phyloP scores from a whole-genome alignment of 768 basidiomycete genomes.

The Ramaria rubella region DNA sequence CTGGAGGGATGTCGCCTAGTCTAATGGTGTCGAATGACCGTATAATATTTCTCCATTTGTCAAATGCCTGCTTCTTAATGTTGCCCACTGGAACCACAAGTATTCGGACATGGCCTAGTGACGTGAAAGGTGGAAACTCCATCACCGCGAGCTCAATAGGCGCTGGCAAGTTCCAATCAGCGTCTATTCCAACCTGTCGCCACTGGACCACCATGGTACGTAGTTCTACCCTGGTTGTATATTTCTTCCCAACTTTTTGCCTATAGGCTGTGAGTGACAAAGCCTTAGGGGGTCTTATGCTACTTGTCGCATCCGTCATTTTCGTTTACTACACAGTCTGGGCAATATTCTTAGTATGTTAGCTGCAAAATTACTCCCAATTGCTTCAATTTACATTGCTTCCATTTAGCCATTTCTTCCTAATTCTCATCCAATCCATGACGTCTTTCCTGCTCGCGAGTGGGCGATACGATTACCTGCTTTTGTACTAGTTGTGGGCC shows the following conservation, averaged over 20 bases:
- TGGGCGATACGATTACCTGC: constrained; percentile 90
- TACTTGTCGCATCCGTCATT: constrained; percentile 65
- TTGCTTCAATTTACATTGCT: constrained; percentile 12
- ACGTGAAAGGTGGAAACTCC: constrained; percentile 50
- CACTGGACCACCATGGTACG: constrained; percentile 10
- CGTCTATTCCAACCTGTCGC: neutral
- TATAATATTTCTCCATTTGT: constrained; percentile 69
- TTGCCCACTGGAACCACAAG: constrained; percentile 82
- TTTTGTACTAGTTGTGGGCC: constrained; percentile 71
- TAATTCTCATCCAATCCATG: constrained; percentile 61
- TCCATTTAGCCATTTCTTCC: constrained; percentile 75
- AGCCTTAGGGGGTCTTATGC: constrained; percentile 70
- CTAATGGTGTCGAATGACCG: constrained; percentile 65
- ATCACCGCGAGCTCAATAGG: constrained; percentile 4
- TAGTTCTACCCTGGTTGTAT: neutral
- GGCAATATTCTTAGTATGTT: constrained; percentile 80
- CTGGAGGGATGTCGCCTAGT: constrained; percentile 77
- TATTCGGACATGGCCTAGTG: constrained; percentile 78
- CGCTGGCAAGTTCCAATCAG: neutral
- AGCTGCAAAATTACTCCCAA: neutral
- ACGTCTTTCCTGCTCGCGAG: constrained; percentile 80
- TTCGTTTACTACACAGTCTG: constrained; percentile 91
- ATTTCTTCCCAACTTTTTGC: neutral
- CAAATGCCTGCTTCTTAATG: constrained; percentile 62
- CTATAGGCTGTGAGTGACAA: constrained; percentile 74